These are phyloP conservation scores for Neurospora sp. DNA, from an alignment of 495 filamentous ascomycete species.

Conservation along the genomic window DNA sequence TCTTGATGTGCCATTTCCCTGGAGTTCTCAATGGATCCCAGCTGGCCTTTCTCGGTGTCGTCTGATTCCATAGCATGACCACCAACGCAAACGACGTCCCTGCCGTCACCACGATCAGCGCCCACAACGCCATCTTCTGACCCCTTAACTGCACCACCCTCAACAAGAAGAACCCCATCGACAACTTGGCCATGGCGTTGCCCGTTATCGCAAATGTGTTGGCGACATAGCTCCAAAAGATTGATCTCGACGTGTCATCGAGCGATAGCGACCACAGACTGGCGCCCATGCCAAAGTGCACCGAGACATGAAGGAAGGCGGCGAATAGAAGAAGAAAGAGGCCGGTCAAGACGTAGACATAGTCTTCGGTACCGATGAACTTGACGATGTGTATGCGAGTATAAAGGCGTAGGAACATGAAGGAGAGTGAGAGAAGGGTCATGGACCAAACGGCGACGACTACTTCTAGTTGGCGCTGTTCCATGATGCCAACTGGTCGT, in stretches of 20 bases:
- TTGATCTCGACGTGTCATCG: slow-evolving; percentile 23
- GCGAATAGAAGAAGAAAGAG: slow-evolving; percentile 26
- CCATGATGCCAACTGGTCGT: neutral
- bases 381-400: slow-evolving; percentile 26
- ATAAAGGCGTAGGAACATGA: slow-evolving; percentile 26
- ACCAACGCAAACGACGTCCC: slow-evolving; percentile 20
- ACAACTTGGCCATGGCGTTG: slow-evolving; percentile 31
- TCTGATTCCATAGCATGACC: slow-evolving; percentile 31
- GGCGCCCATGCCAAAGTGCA: slow-evolving; percentile 23
- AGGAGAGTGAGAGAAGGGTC: slow-evolving; percentile 18
- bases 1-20: slow-evolving; percentile 27
- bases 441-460: slow-evolving; percentile 29
- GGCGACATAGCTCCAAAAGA: slow-evolving; percentile 30
- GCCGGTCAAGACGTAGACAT: slow-evolving; percentile 25
- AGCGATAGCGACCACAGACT: slow-evolving; percentile 22
- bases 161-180: slow-evolving; percentile 32
- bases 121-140: slow-evolving; percentile 27
- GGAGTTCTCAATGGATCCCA: slow-evolving; percentile 29
- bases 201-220: slow-evolving; percentile 30
- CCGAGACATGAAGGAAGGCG: slow-evolving; percentile 25
- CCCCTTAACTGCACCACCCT: slow-evolving; percentile 26
- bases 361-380: slow-evolving; percentile 29
- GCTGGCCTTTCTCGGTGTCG: slow-evolving; percentile 22
- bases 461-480: slow-evolving; percentile 18
- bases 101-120: slow-evolving; percentile 22